Evolutionary conservation across 768 basidiomycete species (phyloP).

Genomic region (Suillus variegatus): DNA sequence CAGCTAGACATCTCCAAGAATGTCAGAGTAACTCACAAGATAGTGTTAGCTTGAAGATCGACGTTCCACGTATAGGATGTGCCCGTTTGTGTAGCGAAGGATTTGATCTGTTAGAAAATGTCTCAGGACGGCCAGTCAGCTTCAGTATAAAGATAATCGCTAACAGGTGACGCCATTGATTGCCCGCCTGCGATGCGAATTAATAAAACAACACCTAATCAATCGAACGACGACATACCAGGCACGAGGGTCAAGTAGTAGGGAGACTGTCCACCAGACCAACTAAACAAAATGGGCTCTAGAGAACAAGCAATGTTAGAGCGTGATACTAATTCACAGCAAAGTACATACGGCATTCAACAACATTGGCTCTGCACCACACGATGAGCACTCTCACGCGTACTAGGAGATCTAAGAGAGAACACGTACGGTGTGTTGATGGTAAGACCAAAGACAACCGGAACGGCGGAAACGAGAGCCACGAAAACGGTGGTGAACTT

Average conservation of each 20-base stretch:
- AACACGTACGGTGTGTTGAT: constrained; percentile 69
- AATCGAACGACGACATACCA: constrained; percentile 39
- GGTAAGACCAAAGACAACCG: constrained; percentile 47
- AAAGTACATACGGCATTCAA: constrained; percentile 50
- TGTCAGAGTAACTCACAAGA: constrained; percentile 42
- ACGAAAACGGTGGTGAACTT: constrained; percentile 33
- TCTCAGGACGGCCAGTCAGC: constrained; percentile 12
- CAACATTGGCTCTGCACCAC: constrained; percentile 36
- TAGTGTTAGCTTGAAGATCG: constrained; percentile 43
- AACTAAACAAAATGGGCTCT: constrained; percentile 64
- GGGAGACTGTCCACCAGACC: constrained; percentile 52
- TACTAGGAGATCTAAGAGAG: constrained; percentile 8
- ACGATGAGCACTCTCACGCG: neutral
- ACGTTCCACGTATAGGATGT: constrained; percentile 55
- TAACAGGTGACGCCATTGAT: constrained; percentile 50
- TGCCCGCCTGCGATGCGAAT: constrained; percentile 48
- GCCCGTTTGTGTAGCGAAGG: constrained; percentile 48
- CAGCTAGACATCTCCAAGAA: neutral
- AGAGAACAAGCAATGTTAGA: constrained; percentile 10
- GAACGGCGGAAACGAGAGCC: constrained; percentile 30
- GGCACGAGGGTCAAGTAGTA: constrained; percentile 65
- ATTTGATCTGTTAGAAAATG: constrained; percentile 45
- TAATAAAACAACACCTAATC: neutral
- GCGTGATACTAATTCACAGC: neutral
- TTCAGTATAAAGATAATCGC: constrained; percentile 18